phyloP scores from a whole-genome alignment of 352 stramenopile species.

The Phytophthora agathidicida region DNA sequence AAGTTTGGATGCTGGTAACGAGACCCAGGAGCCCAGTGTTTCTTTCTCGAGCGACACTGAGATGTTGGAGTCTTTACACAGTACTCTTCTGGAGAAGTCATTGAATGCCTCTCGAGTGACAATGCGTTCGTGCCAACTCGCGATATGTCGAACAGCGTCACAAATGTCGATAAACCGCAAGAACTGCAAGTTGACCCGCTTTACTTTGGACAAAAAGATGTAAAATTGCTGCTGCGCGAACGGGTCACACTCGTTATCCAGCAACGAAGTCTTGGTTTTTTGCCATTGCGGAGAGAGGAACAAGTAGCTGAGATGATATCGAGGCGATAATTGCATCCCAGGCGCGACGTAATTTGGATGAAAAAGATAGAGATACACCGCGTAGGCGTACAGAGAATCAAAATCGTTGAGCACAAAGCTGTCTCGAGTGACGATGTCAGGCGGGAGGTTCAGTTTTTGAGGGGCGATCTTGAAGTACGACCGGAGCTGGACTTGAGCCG shows the following conservation, averaged over 20 bases:
- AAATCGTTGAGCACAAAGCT: slow-evolving; percentile 79
- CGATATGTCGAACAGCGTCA: slow-evolving; percentile 52
- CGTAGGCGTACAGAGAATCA: slow-evolving; percentile 72
- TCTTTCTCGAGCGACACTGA: slow-evolving; percentile 74
- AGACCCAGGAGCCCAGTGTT: slow-evolving; percentile 64
- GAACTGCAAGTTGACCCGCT: slow-evolving; percentile 68
- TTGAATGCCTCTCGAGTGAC: slow-evolving; percentile 63
- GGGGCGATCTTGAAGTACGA: slow-evolving; percentile 74
- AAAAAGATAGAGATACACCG: slow-evolving; percentile 68
- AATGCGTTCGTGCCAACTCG: slow-evolving; percentile 52
- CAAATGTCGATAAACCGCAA: slow-evolving; percentile 64
- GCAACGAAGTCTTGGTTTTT: slow-evolving; percentile 65
- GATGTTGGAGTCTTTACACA: slow-evolving; percentile 79
- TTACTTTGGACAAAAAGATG: slow-evolving; percentile 76
- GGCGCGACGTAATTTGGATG: slow-evolving; percentile 68
- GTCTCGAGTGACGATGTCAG: slow-evolving; percentile 69
- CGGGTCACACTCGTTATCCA: slow-evolving; percentile 62
- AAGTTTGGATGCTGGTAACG: slow-evolving; percentile 52
- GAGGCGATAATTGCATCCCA: slow-evolving; percentile 45
- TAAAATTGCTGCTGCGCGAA: slow-evolving; percentile 79
- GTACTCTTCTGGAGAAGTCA: slow-evolving; percentile 65
- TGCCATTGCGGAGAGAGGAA: slow-evolving; percentile 70
- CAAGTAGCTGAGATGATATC: slow-evolving; percentile 61
- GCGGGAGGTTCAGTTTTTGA: slow-evolving; percentile 55
- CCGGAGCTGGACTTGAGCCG: slow-evolving; percentile 65